Conservation (phyloP, 164 flowering plant species). For the Litsea cubeba region DNA sequence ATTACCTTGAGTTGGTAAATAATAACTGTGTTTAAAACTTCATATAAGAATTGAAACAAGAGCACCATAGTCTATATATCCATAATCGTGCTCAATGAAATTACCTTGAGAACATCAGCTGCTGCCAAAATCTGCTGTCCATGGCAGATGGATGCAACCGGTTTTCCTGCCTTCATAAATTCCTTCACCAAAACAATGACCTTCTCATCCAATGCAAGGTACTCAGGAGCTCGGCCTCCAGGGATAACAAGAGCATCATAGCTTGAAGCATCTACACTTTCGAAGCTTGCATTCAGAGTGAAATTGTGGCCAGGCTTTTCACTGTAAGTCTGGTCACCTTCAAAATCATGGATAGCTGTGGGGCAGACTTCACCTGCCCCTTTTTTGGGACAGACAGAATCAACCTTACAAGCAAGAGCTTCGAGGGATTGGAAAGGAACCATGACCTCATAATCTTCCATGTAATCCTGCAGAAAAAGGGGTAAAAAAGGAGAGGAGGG, state of each 20-base stretch:
- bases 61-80: too few species aligned
- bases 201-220: slow-evolving; percentile 68
- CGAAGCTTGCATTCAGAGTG: slow-evolving; percentile 58
- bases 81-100: neutral
- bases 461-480: slow-evolving; percentile 61
- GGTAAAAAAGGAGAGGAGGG: neutral
- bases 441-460: slow-evolving; percentile 96
- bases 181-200: slow-evolving; percentile 64
- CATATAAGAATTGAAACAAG: neutral
- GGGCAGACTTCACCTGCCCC: slow-evolving; percentile 75
- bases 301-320: slow-evolving; percentile 93
- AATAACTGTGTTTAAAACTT: too few species aligned
- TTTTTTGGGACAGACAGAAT: slow-evolving; percentile 87
- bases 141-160: slow-evolving; percentile 96
- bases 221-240: slow-evolving; percentile 97
- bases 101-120: slow-evolving; percentile 91
- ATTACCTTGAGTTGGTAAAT: slow-evolving; percentile 54
- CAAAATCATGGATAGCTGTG: slow-evolving; percentile 96
- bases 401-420: slow-evolving; percentile 88
- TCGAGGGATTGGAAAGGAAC: slow-evolving; percentile 94
- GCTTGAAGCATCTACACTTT: slow-evolving; percentile 44
- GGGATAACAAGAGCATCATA: slow-evolving; percentile 98
- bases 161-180: slow-evolving; percentile 75
- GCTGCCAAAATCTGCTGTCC: slow-evolving; percentile 96
- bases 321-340: slow-evolving; percentile 96